Evolutionary conservation across 805 yeast genomes (phyloP).

Genomic region (Saccharomycopsis capsularis): DNA sequence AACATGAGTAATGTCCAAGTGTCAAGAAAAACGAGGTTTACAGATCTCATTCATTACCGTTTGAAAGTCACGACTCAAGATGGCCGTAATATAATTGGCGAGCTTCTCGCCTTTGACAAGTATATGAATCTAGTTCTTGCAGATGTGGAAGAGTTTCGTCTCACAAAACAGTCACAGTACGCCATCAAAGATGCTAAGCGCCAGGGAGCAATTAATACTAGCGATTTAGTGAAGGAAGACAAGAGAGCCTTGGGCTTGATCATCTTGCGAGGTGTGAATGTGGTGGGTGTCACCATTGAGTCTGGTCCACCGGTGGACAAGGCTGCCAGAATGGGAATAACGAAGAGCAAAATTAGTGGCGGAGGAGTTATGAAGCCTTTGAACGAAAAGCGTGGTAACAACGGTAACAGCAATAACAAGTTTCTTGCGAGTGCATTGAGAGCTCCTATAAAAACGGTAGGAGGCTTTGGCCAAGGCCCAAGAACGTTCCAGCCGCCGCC

Average conservation of each 20-base stretch:
- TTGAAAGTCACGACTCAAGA: slow-evolving; percentile 72
- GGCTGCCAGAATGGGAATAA: slow-evolving; percentile 19
- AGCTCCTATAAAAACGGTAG: slow-evolving; percentile 27
- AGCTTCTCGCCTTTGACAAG: slow-evolving; percentile 80
- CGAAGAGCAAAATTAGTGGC: slow-evolving; percentile 16
- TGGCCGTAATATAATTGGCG: slow-evolving; percentile 71
- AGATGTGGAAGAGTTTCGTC: slow-evolving; percentile 77
- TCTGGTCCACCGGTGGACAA: slow-evolving; percentile 28
- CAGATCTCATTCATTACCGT: slow-evolving; percentile 67
- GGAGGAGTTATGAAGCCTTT: slow-evolving; percentile 30
- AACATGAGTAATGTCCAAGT: slow-evolving; percentile 10
- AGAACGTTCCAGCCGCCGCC: slow-evolving; percentile 44
- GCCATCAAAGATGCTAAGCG: slow-evolving; percentile 32
- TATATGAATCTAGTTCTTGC: slow-evolving; percentile 80
- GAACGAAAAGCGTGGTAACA: slow-evolving; percentile 15
- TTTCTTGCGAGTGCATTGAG: slow-evolving; percentile 24
- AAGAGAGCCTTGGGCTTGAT: slow-evolving; percentile 75
- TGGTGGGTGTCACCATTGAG: slow-evolving; percentile 43
- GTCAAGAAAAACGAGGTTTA: slow-evolving; percentile 15
- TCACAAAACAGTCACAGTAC: slow-evolving; percentile 50
- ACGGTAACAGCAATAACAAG: slow-evolving; percentile 7
- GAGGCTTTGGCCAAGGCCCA: slow-evolving; percentile 30
- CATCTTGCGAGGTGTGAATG: slow-evolving; percentile 81
- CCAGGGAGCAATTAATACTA: slow-evolving; percentile 31
- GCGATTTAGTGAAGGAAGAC: slow-evolving; percentile 46